These are phyloP conservation scores for Aegilops sharonensis DNA, from an alignment of 176 grass and related monocot species.

Conservation along the genomic window DNA sequence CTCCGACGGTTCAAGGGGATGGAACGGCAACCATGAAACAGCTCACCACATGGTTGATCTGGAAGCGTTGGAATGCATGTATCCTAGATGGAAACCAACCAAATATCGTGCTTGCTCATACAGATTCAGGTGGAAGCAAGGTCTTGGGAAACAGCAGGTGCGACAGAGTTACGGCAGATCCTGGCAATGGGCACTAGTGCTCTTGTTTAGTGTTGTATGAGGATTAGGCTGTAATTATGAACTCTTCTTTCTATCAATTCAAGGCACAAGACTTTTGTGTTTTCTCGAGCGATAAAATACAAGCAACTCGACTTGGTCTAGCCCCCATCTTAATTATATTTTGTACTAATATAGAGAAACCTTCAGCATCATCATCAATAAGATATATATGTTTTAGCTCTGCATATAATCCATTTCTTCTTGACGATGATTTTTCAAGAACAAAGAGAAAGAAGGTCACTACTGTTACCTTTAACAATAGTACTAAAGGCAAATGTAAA, in stretches of 20 bases:
- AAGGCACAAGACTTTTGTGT: not conserved
- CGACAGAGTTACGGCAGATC: not conserved
- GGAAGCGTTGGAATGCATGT: not conserved
- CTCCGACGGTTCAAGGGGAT: not conserved
- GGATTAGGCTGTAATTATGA: not conserved
- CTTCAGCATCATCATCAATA: not conserved
- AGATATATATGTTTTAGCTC: not conserved
- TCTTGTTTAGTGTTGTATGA: not conserved
- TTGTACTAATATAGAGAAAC: not conserved
- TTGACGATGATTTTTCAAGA: not conserved
- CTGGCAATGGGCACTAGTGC: not conserved
- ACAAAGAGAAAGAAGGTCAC: not conserved
- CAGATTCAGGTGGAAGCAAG: not conserved
- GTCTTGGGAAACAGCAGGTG: not conserved
- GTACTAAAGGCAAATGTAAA: slow-evolving; percentile 11
- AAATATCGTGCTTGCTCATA: not conserved
- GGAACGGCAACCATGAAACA: not conserved
- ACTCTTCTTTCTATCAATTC: not conserved
- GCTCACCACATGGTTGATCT: not conserved
- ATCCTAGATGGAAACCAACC: not conserved
- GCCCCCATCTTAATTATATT: not conserved
- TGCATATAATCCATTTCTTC: not conserved
- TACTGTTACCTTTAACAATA: slow-evolving; percentile 5
- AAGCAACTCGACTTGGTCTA: not conserved
- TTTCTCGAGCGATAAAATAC: not conserved